Evolutionary conservation across 441 rosid species (phyloP).

Genomic region (Populus hybrid): DNA sequence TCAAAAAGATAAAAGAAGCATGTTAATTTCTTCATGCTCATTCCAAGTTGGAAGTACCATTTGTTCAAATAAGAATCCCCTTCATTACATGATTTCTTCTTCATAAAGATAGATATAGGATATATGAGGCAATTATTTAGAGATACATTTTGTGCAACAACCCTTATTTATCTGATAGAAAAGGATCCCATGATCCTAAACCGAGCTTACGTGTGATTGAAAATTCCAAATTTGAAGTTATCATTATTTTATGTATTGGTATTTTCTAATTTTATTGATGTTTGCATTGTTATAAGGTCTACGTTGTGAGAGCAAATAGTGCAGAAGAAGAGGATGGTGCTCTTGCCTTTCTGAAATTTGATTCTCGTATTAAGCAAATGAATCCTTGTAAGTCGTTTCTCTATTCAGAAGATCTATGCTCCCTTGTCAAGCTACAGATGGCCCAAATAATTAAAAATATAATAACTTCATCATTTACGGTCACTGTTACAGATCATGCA

Average conservation of each 20-base stretch:
- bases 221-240: neutral
- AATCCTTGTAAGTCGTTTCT: neutral
- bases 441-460: neutral
- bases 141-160: neutral
- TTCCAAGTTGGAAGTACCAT: slow-evolving; percentile 8
- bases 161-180: neutral
- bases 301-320: neutral
- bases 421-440: neutral
- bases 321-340: neutral
- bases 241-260: neutral
- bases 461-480: neutral
- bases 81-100: slow-evolving; percentile 9
- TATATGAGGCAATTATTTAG: neutral
- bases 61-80: slow-evolving; percentile 6
- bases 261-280: neutral
- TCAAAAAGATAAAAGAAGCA: neutral
- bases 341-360: neutral
- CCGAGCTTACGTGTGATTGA: neutral
- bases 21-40: neutral
- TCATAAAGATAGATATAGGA: slow-evolving; percentile 11
- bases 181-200: slow-evolving; percentile 4
- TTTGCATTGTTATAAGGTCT: neutral
- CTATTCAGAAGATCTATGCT: neutral
- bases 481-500: neutral
- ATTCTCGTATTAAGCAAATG: neutral